Conservation (phyloP, 768 basidiomycete species). For the Agrocybe pediades region DNA sequence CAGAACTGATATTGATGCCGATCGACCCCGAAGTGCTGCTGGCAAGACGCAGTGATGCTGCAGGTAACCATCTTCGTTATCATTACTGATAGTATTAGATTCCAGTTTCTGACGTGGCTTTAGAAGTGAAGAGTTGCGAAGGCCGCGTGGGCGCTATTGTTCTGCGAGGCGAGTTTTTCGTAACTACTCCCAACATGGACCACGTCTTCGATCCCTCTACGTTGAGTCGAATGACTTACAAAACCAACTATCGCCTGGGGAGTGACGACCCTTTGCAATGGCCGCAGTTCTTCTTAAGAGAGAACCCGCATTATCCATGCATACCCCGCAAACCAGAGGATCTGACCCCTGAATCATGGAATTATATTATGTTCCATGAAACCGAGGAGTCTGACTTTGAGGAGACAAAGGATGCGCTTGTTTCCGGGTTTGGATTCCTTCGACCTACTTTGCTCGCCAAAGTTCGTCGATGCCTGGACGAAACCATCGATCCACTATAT, state of each 20-base stretch:
- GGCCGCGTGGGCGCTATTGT: slow-evolving; percentile 12
- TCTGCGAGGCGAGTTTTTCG: slow-evolving; percentile 5
- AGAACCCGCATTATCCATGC: background rate
- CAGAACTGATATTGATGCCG: too few relatives aligned
- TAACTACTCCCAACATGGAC: slow-evolving; percentile 13
- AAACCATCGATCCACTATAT: background rate
- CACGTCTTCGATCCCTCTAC: slow-evolving; percentile 4
- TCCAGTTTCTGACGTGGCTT: too few relatives aligned
- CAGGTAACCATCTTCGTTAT: too few relatives aligned
- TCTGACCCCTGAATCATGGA: background rate
- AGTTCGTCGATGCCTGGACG: background rate
- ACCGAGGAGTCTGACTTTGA: background rate
- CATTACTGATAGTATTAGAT: too few relatives aligned
- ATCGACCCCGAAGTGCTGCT: too few relatives aligned
- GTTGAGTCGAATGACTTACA: background rate
- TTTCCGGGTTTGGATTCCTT: background rate
- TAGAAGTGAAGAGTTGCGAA: too few relatives aligned
- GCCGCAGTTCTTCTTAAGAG: slow-evolving; percentile 5
- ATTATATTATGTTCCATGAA: background rate
- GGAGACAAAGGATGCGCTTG: background rate
- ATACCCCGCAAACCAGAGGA: background rate
- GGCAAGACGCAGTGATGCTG: too few relatives aligned
- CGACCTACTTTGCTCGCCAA: background rate
- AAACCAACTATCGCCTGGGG: slow-evolving; percentile 1
- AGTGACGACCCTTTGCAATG: slow-evolving; percentile 4